Base-by-base conservation (phyloP, 2,329 filamentous ascomycete genomes). In the Dothistroma septosporum region DNA sequence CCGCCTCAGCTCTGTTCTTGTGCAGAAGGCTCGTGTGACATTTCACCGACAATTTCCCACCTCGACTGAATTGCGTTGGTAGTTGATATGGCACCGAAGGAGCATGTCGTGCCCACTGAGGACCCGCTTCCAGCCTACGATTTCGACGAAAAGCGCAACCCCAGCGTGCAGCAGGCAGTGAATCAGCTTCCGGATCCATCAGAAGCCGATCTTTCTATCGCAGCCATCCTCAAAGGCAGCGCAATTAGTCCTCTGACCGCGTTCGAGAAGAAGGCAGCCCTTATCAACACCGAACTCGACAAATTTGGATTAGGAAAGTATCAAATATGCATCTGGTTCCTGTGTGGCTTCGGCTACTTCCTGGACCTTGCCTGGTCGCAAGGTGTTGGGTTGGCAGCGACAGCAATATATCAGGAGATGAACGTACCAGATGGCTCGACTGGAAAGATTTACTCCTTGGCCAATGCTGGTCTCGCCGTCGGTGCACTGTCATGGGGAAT, bases 341-440 rank as follows among this genome's bases (percentile, higher is more conserved):
- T 84, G 0, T 84, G 82, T 63, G 82, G 82, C 37, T 80, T 83
- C 37, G 82, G 82, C 1, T 84, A 83, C 66, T 71, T 83, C 46
- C 75, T 85, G 41, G 83, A 85, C 64, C 71, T 85, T 24, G 74
- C 83, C 52, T 85, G 82, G 81, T 82, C 83, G 2, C 83, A 85
- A 64, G 83, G 80, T 0, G 83, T 85, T 66, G 82, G 82, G 11
- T 76, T 85, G 1, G 78, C 84, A 0, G 70, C 83, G 16, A 79
- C 78, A 10, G 80, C 83, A 7, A 69, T 86, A 59, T 76, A 84
- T 65, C 82, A 85, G 68, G 83, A 86, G 69, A 69, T 85, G 22
- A 82, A 82, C 0, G 84, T 86, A 59, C 69, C 72, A 5, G 65
- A 64, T 65, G 67, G 72, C 31, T 66, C 78, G 57, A 74, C 73